Conservation (phyloP, 371 early-diverging fungal genomes). For the Mucor indicus region DNA sequence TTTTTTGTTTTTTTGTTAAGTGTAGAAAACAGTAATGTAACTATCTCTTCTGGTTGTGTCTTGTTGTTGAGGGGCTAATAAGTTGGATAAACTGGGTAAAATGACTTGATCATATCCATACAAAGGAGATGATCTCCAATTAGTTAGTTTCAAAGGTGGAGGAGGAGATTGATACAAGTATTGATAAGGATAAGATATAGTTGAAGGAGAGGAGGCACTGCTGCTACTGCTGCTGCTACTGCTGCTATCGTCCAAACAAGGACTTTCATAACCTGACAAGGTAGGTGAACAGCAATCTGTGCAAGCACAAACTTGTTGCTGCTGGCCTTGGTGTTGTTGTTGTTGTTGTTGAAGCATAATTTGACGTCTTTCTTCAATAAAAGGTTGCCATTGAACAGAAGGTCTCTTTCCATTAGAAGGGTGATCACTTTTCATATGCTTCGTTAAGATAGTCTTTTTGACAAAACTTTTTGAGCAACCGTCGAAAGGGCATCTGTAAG, state of each 20-base stretch:
- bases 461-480: constrained; percentile 66
- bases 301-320: constrained; percentile 17
- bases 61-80: too few relatives aligned
- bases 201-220: constrained; percentile 33
- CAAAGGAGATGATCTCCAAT: constrained; percentile 10
- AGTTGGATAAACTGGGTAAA: constrained; percentile 29
- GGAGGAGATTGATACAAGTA: background rate
- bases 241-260: constrained; percentile 20
- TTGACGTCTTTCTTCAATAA: constrained; percentile 42
- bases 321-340: constrained; percentile 19
- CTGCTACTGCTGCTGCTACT: constrained; percentile 10
- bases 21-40: too few relatives aligned
- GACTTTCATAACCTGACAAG: constrained; percentile 5
- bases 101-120: constrained; percentile 16
- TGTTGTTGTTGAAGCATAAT: constrained; percentile 33
- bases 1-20: too few relatives aligned
- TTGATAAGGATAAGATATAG: constrained; percentile 18
- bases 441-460: constrained; percentile 68
- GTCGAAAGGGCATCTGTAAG: constrained; percentile 61
- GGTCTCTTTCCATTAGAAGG: constrained; percentile 36
- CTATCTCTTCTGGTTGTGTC: too few relatives aligned
- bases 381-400: constrained; percentile 48
- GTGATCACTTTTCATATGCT: constrained; percentile 56
- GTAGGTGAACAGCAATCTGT: constrained; percentile 11
- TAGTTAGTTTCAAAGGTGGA: constrained; percentile 2